phyloP scores from a whole-genome alignment of 805 yeast species.

The Ogataea allantospora region DNA sequence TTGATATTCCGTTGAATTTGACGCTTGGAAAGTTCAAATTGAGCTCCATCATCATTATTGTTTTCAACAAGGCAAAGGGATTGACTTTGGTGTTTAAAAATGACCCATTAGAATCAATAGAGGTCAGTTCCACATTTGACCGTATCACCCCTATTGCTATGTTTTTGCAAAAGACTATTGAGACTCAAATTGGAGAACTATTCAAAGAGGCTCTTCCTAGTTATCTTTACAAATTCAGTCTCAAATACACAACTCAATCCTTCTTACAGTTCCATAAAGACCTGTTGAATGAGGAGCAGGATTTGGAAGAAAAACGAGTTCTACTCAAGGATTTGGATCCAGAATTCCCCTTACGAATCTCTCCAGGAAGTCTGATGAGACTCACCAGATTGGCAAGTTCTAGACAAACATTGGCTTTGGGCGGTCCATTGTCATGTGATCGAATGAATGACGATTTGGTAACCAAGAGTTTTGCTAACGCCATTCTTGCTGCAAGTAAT shows the following conservation, averaged over 20 bases:
- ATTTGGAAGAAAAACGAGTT: slow-evolving; percentile 37
- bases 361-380: slow-evolving; percentile 65
- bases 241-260: slow-evolving; percentile 52
- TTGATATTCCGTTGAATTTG: slow-evolving; percentile 76
- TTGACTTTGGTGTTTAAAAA: slow-evolving; percentile 83
- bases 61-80: slow-evolving; percentile 78
- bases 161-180: slow-evolving; percentile 79
- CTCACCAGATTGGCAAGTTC: slow-evolving; percentile 68
- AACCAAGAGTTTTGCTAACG: slow-evolving; percentile 34
- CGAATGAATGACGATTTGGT: slow-evolving; percentile 33
- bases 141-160: slow-evolving; percentile 80
- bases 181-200: slow-evolving; percentile 71
- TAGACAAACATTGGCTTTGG: slow-evolving; percentile 75
- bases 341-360: slow-evolving; percentile 53
- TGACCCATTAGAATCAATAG: slow-evolving; percentile 82
- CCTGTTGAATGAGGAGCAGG: slow-evolving; percentile 32
- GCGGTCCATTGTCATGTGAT: slow-evolving; percentile 38
- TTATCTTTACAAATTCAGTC: slow-evolving; percentile 70
- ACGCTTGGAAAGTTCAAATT: slow-evolving; percentile 69
- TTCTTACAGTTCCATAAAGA: slow-evolving; percentile 38
- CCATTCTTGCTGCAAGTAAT: slow-evolving; percentile 27
- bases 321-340: slow-evolving; percentile 51
- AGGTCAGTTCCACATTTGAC: slow-evolving; percentile 84
- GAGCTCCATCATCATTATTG: slow-evolving; percentile 81
- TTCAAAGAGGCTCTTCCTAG: slow-evolving; percentile 85